phyloP scores from a whole-genome alignment of 257 asterid genomes.

The Gentiana straminea region DNA sequence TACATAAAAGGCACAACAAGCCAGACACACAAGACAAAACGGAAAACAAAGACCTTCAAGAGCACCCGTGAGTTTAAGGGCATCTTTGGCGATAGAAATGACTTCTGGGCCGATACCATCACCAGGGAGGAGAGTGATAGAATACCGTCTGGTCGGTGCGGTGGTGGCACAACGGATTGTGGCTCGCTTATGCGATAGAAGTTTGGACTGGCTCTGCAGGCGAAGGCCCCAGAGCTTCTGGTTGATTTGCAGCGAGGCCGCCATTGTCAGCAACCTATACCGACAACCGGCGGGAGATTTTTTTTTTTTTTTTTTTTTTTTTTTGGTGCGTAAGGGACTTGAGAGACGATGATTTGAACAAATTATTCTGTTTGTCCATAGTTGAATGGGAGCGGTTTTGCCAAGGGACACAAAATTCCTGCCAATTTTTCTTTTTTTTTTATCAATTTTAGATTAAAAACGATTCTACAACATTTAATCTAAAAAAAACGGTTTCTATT shows the following conservation, averaged over 20 bases:
- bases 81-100: conserved; percentile 60
- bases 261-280: conserved; percentile 27
- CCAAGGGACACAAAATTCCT: no score
- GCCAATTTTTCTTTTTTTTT: no score
- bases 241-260: conserved; percentile 47
- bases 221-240: conserved; percentile 21
- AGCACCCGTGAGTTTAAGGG: conserved; percentile 58
- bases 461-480: no score
- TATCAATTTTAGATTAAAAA: no score
- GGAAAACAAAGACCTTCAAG: conserved; percentile 45
- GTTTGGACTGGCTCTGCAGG: conserved; percentile 20
- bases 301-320: no score
- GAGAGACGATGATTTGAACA: no score
- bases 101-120: conserved; percentile 99
- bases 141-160: conserved; percentile 44
- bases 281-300: neutral
- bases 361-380: no score
- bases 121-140: conserved; percentile 83
- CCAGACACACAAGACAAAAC: neutral
- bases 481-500: no score
- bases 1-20: neutral
- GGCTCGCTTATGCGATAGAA: conserved; percentile 27
- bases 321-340: no score
- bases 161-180: conserved; percentile 54
- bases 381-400: no score